A percentile compares a stretch with the other conserved stretches of the same genome.
These are phyloP conservation scores for Boletus sp. DNA, from an alignment of 768 basidiomycete species.

Conservation along the genomic window DNA sequence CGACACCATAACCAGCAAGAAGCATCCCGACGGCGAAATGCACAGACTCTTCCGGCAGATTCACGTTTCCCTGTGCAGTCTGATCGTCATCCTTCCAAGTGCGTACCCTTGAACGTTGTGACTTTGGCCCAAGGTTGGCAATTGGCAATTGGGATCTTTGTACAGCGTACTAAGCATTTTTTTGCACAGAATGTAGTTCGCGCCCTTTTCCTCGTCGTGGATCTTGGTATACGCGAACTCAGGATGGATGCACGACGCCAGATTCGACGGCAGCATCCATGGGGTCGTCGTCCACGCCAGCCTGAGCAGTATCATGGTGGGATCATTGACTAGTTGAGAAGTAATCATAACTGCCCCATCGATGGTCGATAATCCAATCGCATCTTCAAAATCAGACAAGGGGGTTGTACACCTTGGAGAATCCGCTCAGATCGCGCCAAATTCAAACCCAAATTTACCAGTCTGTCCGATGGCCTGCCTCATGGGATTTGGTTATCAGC, in stretches of 20 bases:
- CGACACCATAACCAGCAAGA: no score
- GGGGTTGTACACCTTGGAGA: slow-evolving; percentile 95
- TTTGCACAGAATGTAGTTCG: slow-evolving; percentile 92
- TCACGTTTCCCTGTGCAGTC: no score
- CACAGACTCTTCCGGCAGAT: no score
- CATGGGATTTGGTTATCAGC: no score
- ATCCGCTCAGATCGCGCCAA: no score
- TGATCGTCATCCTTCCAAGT: slow-evolving; percentile 89
- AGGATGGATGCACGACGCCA: slow-evolving; percentile 96
- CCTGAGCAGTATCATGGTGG: slow-evolving; percentile 82
- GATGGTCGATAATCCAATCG: slow-evolving; percentile 82
- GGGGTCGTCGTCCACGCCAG: slow-evolving; percentile 99
- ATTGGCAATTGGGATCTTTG: slow-evolving; percentile 98
- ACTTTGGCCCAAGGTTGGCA: slow-evolving; percentile 93
- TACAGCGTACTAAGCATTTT: slow-evolving; percentile 82
- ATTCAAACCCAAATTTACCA: no score
- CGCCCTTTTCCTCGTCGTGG: slow-evolving; percentile 80
- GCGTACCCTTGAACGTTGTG: slow-evolving; percentile 81
- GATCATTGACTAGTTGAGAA: slow-evolving; percentile 93
- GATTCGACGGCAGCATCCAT: slow-evolving; percentile 96
- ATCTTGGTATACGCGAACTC: slow-evolving; percentile 97
- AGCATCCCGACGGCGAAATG: no score
- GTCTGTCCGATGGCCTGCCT: no score
- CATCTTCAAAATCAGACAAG: slow-evolving; percentile 96
- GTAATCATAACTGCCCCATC: slow-evolving; percentile 97